Percentiles rank a stretch among this genome's conserved stretches.
phyloP scores from a whole-genome alignment of 2,329 filamentous ascomycete genomes.

The Graphilbum fragrans region DNA sequence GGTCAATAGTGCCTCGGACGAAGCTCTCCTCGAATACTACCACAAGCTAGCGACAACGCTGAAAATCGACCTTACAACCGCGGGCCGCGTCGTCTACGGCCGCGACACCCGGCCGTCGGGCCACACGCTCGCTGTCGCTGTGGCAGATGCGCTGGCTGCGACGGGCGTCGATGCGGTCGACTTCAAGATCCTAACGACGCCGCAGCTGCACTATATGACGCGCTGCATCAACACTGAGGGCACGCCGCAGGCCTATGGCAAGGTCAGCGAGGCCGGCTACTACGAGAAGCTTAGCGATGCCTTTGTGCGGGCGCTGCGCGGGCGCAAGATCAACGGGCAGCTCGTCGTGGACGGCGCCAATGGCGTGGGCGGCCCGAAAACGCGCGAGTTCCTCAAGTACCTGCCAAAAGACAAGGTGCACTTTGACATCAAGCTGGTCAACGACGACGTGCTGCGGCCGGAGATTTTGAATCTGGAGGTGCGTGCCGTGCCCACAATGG shows the following conservation, averaged over 20 bases:
- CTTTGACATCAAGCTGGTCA: constrained; percentile 69
- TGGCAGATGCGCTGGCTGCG: constrained; percentile 68
- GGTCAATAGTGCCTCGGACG: constrained; percentile 70
- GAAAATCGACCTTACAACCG: constrained; percentile 58
- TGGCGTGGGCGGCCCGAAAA: constrained; percentile 86
- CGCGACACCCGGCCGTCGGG: constrained; percentile 91
- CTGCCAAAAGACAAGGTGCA: constrained; percentile 58
- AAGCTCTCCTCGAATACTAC: constrained; percentile 66
- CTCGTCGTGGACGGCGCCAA: constrained; percentile 93
- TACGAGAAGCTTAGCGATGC: constrained; percentile 84
- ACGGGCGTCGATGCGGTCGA: constrained; percentile 65
- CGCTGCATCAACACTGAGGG: constrained; percentile 89
- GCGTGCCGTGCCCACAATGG: too few species aligned
- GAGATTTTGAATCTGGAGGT: constrained; percentile 83
- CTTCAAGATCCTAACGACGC: constrained; percentile 86
- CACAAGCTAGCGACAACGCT: constrained; percentile 61
- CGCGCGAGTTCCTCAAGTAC: constrained; percentile 75
- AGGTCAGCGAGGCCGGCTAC: constrained; percentile 82
- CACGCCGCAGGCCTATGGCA: constrained; percentile 76
- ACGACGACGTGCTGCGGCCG: constrained; percentile 84
- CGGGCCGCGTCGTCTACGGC: constrained; percentile 76
- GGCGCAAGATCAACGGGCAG: constrained; percentile 59
- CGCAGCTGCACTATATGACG: constrained; percentile 95
- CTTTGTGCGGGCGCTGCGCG: constrained; percentile 72
- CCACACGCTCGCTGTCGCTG: constrained; percentile 65